A percentile compares a stretch with the other conserved stretches of the same genome.
phyloP scores from a whole-genome alignment of 768 basidiomycete species.

The Termitomyces sp. region DNA sequence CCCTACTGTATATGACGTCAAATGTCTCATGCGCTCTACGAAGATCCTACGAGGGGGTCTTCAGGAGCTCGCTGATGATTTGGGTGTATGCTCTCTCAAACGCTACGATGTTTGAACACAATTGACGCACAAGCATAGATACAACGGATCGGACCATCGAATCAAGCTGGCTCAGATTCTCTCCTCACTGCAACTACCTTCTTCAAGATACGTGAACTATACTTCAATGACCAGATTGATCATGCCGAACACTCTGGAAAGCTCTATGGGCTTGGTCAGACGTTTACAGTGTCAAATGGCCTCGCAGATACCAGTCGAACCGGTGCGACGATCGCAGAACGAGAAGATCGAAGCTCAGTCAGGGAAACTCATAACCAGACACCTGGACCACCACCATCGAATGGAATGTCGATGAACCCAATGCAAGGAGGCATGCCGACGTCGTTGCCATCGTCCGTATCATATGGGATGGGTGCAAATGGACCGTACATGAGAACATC shows the following conservation, averaged over 20 bases:
- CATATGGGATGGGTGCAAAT: slow-evolving; percentile 54
- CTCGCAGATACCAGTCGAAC: slow-evolving; percentile 60
- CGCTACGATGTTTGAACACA: slow-evolving; percentile 11
- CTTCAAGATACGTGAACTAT: slow-evolving; percentile 91
- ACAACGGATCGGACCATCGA: slow-evolving; percentile 81
- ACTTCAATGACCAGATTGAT: slow-evolving; percentile 88
- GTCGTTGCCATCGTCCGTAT: slow-evolving; percentile 35
- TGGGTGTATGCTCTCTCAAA: slow-evolving; percentile 57
- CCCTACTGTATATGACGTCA: slow-evolving; percentile 95
- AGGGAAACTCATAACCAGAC: slow-evolving; percentile 54
- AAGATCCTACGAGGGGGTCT: slow-evolving; percentile 85
- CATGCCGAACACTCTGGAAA: slow-evolving; percentile 78
- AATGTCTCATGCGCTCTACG: slow-evolving; percentile 87
- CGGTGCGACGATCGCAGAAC: slow-evolving; percentile 76
- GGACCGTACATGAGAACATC: slow-evolving; percentile 61
- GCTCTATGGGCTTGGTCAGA: slow-evolving; percentile 79
- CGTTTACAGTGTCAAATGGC: slow-evolving; percentile 64
- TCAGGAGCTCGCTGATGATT: slow-evolving; percentile 94
- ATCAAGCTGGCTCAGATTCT: slow-evolving; percentile 97
- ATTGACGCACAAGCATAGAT: slow-evolving; percentile 43
- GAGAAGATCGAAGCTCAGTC: slow-evolving; percentile 58
- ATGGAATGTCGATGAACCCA: slow-evolving; percentile 42
- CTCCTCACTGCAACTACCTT: slow-evolving; percentile 90
- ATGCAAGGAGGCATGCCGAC: slow-evolving; percentile 30
- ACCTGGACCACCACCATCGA: slow-evolving; percentile 37